Evolutionary conservation across 2,329 filamentous ascomycete species (phyloP).

Genomic region (Aspergillus quadrilineatus): DNA sequence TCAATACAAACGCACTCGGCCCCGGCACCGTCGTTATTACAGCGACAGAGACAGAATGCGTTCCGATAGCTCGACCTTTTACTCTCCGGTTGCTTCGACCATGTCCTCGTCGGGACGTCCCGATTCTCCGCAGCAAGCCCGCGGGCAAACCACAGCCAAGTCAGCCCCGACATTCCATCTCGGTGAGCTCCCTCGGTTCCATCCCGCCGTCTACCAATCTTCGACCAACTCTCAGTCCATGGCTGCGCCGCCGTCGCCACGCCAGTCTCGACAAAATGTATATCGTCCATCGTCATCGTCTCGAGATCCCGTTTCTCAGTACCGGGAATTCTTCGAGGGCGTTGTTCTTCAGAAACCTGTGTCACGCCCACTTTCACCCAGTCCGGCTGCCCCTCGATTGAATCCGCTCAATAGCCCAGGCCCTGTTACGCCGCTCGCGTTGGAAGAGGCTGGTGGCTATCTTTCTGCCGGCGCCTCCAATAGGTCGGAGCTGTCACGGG

Average conservation of each 20-base stretch:
- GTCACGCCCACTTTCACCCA: conserved; percentile 29
- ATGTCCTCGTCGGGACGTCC: conserved; percentile 36
- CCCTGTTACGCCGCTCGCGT: conserved; percentile 46
- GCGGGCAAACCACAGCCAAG: conserved; percentile 36
- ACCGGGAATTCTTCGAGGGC: conserved; percentile 44
- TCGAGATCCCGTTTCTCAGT: conserved; percentile 42
- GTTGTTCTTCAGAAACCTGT: conserved; percentile 31
- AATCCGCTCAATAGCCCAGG: conserved; percentile 48
- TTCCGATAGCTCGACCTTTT: conserved; percentile 33
- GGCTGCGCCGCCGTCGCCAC: conserved; percentile 34
- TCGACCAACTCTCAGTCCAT: conserved; percentile 23
- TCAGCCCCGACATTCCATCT: conserved; percentile 40
- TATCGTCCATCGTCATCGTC: conserved; percentile 36
- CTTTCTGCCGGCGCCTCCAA: conserved; percentile 36
- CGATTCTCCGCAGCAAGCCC: conserved; percentile 37
- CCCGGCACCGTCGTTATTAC: conserved; percentile 18
- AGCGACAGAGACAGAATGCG: conserved; percentile 30
- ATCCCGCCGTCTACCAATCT: conserved; percentile 46
- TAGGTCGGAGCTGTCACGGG: conserved; percentile 21
- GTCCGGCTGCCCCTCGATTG: conserved; percentile 45
- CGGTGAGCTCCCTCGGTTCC: conserved; percentile 45
- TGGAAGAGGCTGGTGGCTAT: conserved; percentile 45
- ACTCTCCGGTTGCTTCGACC: conserved; percentile 30
- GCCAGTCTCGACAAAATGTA: conserved; percentile 31
- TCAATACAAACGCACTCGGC: conserved; percentile 18